Conservation (phyloP, 2,329 filamentous ascomycete genomes). For the Juglanconis oblonga region DNA sequence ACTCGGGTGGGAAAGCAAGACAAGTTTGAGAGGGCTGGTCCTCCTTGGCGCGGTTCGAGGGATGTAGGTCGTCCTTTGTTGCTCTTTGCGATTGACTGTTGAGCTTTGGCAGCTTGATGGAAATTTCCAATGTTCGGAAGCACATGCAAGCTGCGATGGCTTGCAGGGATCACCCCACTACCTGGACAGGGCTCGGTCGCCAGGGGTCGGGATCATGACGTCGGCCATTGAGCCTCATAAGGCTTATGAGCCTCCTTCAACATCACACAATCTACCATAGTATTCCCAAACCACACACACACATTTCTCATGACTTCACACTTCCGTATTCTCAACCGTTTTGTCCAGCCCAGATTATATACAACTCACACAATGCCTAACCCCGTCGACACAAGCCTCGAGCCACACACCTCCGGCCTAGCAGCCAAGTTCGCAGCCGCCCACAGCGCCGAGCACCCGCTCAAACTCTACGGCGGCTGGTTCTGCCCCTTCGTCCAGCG, state of each 20-base stretch:
- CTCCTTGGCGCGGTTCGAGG: too few relatives aligned
- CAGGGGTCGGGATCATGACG: background rate
- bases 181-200: too few relatives aligned
- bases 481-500: constrained; percentile 72
- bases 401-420: constrained; percentile 44
- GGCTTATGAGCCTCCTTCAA: too few relatives aligned
- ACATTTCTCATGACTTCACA: background rate
- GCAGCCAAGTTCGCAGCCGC: constrained; percentile 45
- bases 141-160: background rate
- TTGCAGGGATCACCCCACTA: background rate
- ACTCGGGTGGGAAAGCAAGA: too few relatives aligned
- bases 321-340: background rate
- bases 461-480: constrained; percentile 72
- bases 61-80: too few relatives aligned
- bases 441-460: constrained; percentile 44
- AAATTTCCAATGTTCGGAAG: background rate
- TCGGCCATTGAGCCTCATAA: background rate
- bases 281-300: background rate
- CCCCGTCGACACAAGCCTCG: constrained; percentile 46
- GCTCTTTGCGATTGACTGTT: too few relatives aligned
- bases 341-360: background rate
- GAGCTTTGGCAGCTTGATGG: background rate
- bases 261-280: too few relatives aligned
- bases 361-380: constrained; percentile 33
- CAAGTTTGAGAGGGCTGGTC: too few relatives aligned